These are phyloP conservation scores for Plicaturopsis crispa DNA, from an alignment of 768 basidiomycete genomes.

Conservation along the genomic window DNA sequence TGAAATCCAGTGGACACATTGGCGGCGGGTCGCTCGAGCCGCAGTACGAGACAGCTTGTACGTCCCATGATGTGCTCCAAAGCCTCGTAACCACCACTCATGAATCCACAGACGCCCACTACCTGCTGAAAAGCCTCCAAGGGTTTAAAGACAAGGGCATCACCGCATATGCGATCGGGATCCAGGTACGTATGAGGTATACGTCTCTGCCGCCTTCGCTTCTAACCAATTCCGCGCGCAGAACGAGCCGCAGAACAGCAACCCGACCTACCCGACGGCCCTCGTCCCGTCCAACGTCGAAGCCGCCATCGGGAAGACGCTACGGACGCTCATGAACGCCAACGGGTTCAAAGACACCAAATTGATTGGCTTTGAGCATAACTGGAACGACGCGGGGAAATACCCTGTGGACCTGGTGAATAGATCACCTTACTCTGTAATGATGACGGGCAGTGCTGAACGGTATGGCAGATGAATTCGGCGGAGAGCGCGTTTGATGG, in stretches of 20 bases:
- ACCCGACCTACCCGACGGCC: slow-evolving; percentile 65
- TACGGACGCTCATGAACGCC: slow-evolving; percentile 53
- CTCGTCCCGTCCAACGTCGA: slow-evolving; percentile 46
- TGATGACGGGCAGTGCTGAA: too few relatives aligned
- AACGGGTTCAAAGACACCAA: slow-evolving; percentile 53
- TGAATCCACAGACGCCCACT: slow-evolving; percentile 48
- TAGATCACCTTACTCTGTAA: too few relatives aligned
- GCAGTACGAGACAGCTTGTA: slow-evolving; percentile 40
- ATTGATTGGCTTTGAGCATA: slow-evolving; percentile 70
- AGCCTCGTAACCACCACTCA: slow-evolving; percentile 4
- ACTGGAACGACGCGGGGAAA: slow-evolving; percentile 59
- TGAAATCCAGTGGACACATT: slow-evolving; percentile 65
- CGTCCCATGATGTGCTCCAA: slow-evolving; percentile 12
- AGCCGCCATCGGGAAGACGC: slow-evolving; percentile 46
- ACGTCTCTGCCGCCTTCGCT: too few relatives aligned
- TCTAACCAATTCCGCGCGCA: too few relatives aligned
- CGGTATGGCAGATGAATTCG: too few relatives aligned
- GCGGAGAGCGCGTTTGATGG: slow-evolving; percentile 51
- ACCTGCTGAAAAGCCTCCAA: slow-evolving; percentile 66
- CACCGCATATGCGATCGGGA: slow-evolving; percentile 50
- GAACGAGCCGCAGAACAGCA: too few relatives aligned
- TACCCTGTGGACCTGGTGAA: slow-evolving; percentile 64
- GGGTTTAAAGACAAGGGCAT: slow-evolving; percentile 60
- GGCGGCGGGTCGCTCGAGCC: slow-evolving; percentile 54
- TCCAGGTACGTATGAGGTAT: too few relatives aligned